Percentiles rank a stretch among this genome's conserved stretches.
Conservation (phyloP, 495 filamentous ascomycete genomes). For the Aeminium ludgeri region DNA sequence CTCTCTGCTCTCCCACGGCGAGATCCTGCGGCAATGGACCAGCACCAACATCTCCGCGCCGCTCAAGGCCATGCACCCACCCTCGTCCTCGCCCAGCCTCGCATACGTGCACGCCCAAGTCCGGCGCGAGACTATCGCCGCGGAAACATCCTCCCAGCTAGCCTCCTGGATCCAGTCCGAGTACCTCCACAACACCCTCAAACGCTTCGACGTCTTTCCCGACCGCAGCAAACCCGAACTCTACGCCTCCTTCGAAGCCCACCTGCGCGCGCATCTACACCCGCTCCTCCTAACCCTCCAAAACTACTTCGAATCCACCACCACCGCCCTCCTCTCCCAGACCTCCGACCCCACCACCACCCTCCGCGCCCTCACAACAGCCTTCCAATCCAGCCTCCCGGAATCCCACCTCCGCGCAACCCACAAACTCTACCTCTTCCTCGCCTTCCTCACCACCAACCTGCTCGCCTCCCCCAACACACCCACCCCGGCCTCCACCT, state of each 20-base stretch:
- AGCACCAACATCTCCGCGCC: not conserved
- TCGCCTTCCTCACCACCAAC: not conserved
- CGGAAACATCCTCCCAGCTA: not conserved
- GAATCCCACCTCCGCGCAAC: not conserved
- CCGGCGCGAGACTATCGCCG: not conserved
- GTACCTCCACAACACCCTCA: conserved; percentile 1
- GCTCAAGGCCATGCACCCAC: not conserved
- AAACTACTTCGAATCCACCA: conserved; percentile 2
- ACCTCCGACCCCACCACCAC: not conserved
- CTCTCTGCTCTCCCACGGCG: not conserved
- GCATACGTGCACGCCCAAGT: not conserved
- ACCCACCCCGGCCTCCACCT: not conserved
- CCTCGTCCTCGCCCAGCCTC: not conserved
- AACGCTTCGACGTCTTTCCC: not conserved
- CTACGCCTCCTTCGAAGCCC: not conserved
- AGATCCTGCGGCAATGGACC: conserved; percentile 3
- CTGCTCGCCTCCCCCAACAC: no score
- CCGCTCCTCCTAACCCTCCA: conserved; percentile 4
- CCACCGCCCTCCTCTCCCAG: not conserved
- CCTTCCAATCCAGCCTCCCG: not conserved
- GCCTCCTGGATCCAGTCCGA: conserved; percentile 3
- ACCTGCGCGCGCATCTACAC: not conserved
- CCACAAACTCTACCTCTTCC: conserved; percentile 5
- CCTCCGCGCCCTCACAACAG: not conserved
- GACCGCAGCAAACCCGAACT: not conserved